Evolutionary conservation across 768 basidiomycete genomes (phyloP).

Genomic region (Suillus fuscotomentosus): DNA sequence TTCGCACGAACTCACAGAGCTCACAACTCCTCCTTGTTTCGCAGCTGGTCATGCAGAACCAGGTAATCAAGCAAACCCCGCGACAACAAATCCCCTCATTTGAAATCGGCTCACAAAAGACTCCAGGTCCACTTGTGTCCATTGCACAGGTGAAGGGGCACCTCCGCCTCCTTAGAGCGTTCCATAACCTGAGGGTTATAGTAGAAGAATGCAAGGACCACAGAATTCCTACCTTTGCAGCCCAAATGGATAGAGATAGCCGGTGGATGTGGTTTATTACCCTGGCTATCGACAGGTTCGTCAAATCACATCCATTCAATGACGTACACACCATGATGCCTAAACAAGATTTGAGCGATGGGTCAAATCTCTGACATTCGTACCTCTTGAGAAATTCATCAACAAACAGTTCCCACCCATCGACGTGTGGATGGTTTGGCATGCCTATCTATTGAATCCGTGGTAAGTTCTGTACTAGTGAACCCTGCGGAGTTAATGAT

Average conservation of each 20-base stretch:
- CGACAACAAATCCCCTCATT: conserved; percentile 6
- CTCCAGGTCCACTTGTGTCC: conserved; percentile 28
- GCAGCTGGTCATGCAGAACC: background rate
- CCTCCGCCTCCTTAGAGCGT: conserved; percentile 32
- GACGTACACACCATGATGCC: background rate
- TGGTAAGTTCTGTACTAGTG: conserved; percentile 20
- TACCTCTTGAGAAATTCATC: conserved; percentile 26
- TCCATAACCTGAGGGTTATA: conserved; percentile 25
- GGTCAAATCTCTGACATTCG: conserved; percentile 24
- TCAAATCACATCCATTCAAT: background rate
- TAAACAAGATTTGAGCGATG: conserved; percentile 34
- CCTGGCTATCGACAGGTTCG: conserved; percentile 37
- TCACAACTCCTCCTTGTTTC: background rate
- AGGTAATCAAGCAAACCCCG: background rate
- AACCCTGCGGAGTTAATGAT: background rate
- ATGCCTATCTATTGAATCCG: conserved; percentile 40
- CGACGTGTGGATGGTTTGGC: conserved; percentile 44
- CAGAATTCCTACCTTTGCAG: conserved; percentile 24
- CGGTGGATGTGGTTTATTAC: conserved; percentile 42
- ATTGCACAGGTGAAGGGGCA: conserved; percentile 33
- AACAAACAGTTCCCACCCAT: conserved; percentile 30
- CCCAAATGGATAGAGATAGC: conserved; percentile 22
- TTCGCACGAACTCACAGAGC: background rate
- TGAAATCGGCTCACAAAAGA: conserved; percentile 18
- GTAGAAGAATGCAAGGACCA: conserved; percentile 29